Evolutionary conservation across 768 basidiomycete species (phyloP).

Genomic region (Gymnopilus dilepis): DNA sequence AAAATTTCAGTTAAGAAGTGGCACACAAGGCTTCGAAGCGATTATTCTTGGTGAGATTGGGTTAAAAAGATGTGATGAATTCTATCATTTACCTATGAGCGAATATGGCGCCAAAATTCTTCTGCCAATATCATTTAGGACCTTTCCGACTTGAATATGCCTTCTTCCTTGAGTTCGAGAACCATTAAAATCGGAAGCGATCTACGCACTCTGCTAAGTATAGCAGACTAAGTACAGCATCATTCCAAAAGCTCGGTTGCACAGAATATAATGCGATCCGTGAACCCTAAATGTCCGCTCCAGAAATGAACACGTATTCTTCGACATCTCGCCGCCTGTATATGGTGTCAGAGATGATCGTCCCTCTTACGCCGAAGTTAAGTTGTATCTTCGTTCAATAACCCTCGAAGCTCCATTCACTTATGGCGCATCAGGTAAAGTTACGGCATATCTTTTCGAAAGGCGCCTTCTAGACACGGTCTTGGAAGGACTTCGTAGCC

Average conservation of each 20-base stretch:
- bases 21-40: too few species aligned
- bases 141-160: neutral
- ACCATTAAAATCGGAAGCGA: neutral
- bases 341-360: neutral
- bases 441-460: conserved; percentile 5
- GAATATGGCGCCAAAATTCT: too few species aligned
- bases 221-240: neutral
- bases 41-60: too few species aligned
- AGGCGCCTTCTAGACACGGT: neutral
- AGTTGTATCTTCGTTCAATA: neutral
- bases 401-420: neutral
- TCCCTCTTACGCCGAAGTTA: neutral
- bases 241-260: neutral
- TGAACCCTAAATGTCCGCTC: neutral
- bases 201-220: neutral
- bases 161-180: too few species aligned
- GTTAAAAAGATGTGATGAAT: too few species aligned
- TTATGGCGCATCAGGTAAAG: neutral
- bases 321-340: neutral
- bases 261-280: neutral
- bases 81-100: too few species aligned
- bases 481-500: neutral
- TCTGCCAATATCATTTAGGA: neutral
- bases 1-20: too few species aligned
- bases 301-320: neutral